A percentile compares a stretch with the other conserved stretches of the same genome.
These are phyloP conservation scores for Cercophora sp. DNA, from an alignment of 495 filamentous ascomycete species.

Conservation along the genomic window DNA sequence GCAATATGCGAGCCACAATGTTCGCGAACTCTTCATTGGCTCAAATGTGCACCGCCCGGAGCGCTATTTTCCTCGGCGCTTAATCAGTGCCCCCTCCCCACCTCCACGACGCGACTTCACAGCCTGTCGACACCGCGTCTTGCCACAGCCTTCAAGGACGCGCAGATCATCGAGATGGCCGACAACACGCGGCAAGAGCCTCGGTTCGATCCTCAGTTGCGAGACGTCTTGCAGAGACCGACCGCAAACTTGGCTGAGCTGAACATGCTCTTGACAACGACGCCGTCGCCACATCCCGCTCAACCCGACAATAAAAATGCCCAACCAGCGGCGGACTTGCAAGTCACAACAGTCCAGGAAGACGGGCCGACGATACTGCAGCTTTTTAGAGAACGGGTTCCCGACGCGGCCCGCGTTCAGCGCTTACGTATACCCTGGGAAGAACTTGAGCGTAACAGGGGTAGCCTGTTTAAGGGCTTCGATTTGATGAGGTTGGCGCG, in stretches of 20 bases:
- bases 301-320: neutral
- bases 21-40: too few relatives aligned
- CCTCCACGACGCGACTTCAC: too few relatives aligned
- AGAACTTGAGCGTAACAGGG: neutral
- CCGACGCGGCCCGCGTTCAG: neutral
- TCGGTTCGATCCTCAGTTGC: neutral
- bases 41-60: too few relatives aligned
- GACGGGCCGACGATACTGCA: neutral
- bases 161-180: too few relatives aligned
- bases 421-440: neutral
- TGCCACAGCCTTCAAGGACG: too few relatives aligned
- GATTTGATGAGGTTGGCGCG: neutral
- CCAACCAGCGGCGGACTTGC: neutral
- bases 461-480: neutral
- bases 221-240: neutral
- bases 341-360: neutral
- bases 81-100: too few relatives aligned
- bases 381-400: neutral
- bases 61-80: too few relatives aligned
- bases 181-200: too few relatives aligned
- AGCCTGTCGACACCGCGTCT: too few relatives aligned
- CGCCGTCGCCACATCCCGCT: neutral
- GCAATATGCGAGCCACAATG: too few relatives aligned
- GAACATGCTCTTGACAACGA: neutral
- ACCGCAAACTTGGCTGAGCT: neutral